Base-by-base conservation (phyloP, 2,329 filamentous ascomycete genomes). In the Dactylellina drechsleri region DNA sequence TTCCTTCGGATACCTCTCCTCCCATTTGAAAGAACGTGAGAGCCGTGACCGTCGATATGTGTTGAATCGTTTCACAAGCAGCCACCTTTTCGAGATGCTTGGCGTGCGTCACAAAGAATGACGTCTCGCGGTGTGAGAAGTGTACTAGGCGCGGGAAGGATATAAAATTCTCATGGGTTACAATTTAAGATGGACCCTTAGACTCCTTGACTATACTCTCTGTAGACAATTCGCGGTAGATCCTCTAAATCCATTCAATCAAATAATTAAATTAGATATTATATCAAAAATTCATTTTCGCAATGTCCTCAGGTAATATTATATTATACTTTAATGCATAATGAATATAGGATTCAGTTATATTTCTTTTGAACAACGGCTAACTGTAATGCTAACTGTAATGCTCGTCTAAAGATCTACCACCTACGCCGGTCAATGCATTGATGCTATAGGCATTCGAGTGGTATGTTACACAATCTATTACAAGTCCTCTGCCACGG, bases 401-500 rank as follows among this genome's bases (percentile, higher is more conserved):
- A 4, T 36, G 6, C 10, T 36, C 31, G 28, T 23, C 20, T 13
- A 49, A 41, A 61, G 52, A 61, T 23, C 1, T 64, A 20, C 62
- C 68, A 36, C 68, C 70, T 10, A 74, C 70, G 20, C 70, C 70
- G 0, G 58, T 58, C 10, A 74, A 74, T 64, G 62, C 52, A 26
- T 40, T 56, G 60, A 86, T 92, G 82, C 85, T 92, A 77, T 89
- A 92, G 81, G 87, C 84, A 12, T 92, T 91, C 80, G 90, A 92
- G 82, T 92, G 90, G 72, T 70, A 57, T 15, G 59, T 75, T 56
- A 45, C 59, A 49, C 20, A 15, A 10, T 2, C 13, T 23, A n/a
- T 57, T 18, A 10, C 23, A 15, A 8, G 2, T n/a, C 13, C 13
- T 5, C 6, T 36, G 31, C 10, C 23, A 23, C n/a, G n/a, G n/a